A percentile compares a stretch with the other conserved stretches of the same genome.
Evolutionary conservation across 768 basidiomycete genomes (phyloP).

Genomic region (Suillus subalutaceus): DNA sequence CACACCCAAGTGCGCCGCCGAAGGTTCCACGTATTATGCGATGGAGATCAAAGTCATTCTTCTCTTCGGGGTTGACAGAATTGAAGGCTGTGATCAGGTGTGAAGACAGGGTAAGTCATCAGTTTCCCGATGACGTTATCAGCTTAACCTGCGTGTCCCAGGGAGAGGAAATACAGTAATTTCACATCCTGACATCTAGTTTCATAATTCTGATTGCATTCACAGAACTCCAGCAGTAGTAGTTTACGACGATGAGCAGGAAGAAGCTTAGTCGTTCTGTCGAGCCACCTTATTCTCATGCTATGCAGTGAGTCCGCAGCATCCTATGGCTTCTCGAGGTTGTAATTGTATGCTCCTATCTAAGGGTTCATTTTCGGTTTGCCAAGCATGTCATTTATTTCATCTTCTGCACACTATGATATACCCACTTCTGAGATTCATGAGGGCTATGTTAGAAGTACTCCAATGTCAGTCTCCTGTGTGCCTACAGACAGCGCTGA

Average conservation of each 20-base stretch:
- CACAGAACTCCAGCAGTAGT: conserved; percentile 31
- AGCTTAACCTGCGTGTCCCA: conserved; percentile 16
- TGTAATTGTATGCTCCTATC: conserved; percentile 6
- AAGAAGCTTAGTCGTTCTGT: conserved; percentile 4
- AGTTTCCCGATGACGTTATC: neutral
- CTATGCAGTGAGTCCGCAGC: neutral
- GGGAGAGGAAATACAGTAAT: conserved; percentile 43
- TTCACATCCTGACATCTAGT: neutral
- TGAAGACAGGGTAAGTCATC: conserved; percentile 47
- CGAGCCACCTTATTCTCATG: neutral
- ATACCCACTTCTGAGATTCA: no score
- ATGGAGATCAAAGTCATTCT: conserved; percentile 42
- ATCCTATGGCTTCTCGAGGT: neutral
- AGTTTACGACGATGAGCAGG: conserved; percentile 30
- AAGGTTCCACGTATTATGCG: conserved; percentile 28
- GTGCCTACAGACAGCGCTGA: no score
- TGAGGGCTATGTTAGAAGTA: no score
- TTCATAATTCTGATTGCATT: neutral
- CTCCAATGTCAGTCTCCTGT: no score
- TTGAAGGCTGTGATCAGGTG: conserved; percentile 54
- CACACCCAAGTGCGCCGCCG: conserved; percentile 18
- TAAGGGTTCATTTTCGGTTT: neutral
- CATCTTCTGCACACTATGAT: no score
- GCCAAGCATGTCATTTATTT: neutral
- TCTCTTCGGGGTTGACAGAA: conserved; percentile 57